Evolutionary conservation across 805 yeast genomes (phyloP).

Genomic region (Saturnispora saitoi): DNA sequence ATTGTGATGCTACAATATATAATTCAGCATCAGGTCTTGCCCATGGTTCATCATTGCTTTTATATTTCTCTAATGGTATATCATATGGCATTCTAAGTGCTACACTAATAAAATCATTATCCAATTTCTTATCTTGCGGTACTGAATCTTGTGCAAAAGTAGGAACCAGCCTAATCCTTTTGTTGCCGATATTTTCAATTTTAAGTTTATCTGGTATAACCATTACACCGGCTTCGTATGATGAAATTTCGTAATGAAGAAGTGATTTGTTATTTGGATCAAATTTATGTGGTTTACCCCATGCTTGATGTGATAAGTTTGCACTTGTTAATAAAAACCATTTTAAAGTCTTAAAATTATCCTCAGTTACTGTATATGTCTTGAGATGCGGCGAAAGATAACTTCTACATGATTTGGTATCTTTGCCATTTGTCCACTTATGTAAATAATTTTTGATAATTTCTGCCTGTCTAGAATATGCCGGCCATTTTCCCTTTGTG

Average conservation of each 20-base stretch:
- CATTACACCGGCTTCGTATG: conserved; percentile 50
- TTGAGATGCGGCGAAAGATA: conserved; percentile 50
- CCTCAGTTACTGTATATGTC: conserved; percentile 49
- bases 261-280: conserved; percentile 4
- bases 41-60: conserved; percentile 42
- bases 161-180: conserved; percentile 31
- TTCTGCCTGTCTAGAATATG: conserved; percentile 30
- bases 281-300: conserved; percentile 46
- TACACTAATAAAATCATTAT: conserved; percentile 8
- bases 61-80: conserved; percentile 41
- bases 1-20: background rate
- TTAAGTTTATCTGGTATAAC: conserved; percentile 28
- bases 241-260: conserved; percentile 30
- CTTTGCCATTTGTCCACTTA: conserved; percentile 33
- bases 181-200: conserved; percentile 3
- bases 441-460: conserved; percentile 36
- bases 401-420: conserved; percentile 21
- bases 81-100: conserved; percentile 47
- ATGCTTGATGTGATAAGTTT: conserved; percentile 68
- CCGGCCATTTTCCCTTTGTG: conserved; percentile 15
- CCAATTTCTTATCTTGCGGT: background rate
- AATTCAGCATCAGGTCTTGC: conserved; percentile 19
- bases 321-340: conserved; percentile 75
- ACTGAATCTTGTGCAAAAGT: conserved; percentile 31
- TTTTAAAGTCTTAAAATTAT: conserved; percentile 39